These are phyloP conservation scores for Hyphopichia buzzinii DNA, from an alignment of 1,139 yeast genomes.

Conservation along the genomic window DNA sequence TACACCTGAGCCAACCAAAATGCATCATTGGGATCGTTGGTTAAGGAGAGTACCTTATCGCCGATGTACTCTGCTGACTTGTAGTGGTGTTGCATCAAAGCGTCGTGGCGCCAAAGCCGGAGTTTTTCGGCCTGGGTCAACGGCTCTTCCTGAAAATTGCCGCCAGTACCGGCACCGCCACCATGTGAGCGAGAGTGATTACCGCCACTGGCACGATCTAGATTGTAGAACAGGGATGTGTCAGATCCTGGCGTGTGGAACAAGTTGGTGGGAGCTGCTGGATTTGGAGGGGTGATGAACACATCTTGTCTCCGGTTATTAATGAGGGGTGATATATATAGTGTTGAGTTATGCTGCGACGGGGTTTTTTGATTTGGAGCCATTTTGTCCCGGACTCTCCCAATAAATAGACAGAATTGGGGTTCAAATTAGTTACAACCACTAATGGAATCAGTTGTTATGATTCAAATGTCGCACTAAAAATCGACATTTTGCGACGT, in stretches of 20 bases:
- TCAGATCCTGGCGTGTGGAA: slow-evolving; percentile 46
- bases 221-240: slow-evolving; percentile 40
- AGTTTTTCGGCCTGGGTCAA: slow-evolving; percentile 82
- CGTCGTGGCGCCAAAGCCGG: slow-evolving; percentile 92
- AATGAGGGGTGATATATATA: slow-evolving; percentile 61
- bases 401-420: no score
- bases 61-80: slow-evolving; percentile 90
- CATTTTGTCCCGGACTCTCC: slow-evolving; percentile 16
- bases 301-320: slow-evolving; percentile 46
- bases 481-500: background rate
- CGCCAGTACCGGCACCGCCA: background rate
- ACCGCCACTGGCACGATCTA: slow-evolving; percentile 22
- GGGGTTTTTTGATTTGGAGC: slow-evolving; percentile 38
- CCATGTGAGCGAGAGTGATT: slow-evolving; percentile 6
- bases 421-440: no score
- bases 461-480: slow-evolving; percentile 5
- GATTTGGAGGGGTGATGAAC: slow-evolving; percentile 58
- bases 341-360: slow-evolving; percentile 57
- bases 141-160: slow-evolving; percentile 28
- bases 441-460: slow-evolving; percentile 5
- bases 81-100: slow-evolving; percentile 88
- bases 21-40: slow-evolving; percentile 88
- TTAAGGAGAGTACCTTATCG: slow-evolving; percentile 76
- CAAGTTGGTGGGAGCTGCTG: slow-evolving; percentile 25
- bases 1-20: slow-evolving; percentile 95